These are phyloP conservation scores for Fusarium abutilonis DNA, from an alignment of 2,329 filamentous ascomycete species.

Conservation along the genomic window DNA sequence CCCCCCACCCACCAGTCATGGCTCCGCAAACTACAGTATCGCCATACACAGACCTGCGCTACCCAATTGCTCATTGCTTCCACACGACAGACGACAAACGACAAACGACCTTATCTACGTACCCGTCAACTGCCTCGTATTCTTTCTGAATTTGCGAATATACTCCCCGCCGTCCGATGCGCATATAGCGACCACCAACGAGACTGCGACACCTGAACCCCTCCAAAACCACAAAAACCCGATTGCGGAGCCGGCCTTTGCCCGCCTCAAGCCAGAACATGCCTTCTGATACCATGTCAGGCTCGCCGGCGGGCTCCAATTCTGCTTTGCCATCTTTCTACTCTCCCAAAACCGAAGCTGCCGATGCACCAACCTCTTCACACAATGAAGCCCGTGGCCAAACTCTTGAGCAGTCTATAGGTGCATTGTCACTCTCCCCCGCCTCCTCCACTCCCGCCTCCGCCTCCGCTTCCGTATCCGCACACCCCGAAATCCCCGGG, in stretches of 20 bases:
- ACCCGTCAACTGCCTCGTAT: background rate
- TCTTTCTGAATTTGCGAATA: background rate
- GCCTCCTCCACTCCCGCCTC: conserved; percentile 20
- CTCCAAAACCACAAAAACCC: conserved; percentile 30
- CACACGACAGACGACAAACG: conserved; percentile 13
- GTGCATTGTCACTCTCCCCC: conserved; percentile 52
- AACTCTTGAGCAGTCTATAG: conserved; percentile 45
- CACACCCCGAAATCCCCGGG: conserved; percentile 28
- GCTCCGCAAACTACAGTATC: conserved; percentile 44
- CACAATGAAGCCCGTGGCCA: conserved; percentile 24
- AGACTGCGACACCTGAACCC: conserved; percentile 34
- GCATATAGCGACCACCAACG: conserved; percentile 23
- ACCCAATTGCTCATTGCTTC: conserved; percentile 26
- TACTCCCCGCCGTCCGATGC: conserved; percentile 18
- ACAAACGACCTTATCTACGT: conserved; percentile 9
- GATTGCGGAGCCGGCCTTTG: conserved; percentile 37
- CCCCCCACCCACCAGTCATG: conserved; percentile 43
- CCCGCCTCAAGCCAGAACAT: conserved; percentile 41
- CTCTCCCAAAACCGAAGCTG: conserved; percentile 52
- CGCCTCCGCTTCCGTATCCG: conserved; percentile 17
- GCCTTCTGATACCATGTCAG: conserved; percentile 45
- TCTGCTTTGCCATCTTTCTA: conserved; percentile 59
- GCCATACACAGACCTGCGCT: conserved; percentile 34
- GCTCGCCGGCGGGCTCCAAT: conserved; percentile 48
- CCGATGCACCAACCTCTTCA: conserved; percentile 35